A percentile compares a stretch with the other conserved stretches of the same genome.
These are phyloP conservation scores for Noccaea bulbosa DNA, from an alignment of 345 rosid species.

Conservation along the genomic window DNA sequence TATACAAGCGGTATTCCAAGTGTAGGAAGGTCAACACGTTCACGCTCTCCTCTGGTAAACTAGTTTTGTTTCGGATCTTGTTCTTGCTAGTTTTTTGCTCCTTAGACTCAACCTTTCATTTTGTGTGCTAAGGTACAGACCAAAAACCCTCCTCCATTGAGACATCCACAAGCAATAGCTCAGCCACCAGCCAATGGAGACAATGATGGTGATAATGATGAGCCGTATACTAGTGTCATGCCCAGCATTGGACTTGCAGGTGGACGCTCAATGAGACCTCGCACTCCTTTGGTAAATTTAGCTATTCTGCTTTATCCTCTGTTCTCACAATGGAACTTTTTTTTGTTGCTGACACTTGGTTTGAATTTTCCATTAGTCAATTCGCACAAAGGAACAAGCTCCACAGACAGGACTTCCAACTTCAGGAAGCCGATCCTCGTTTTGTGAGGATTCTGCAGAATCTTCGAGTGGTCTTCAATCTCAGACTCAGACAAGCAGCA, in stretches of 20 bases:
- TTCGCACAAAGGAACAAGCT: slow-evolving; percentile 60
- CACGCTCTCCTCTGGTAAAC: slow-evolving; percentile 53
- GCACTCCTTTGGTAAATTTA: slow-evolving; percentile 55
- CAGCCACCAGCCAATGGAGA: slow-evolving; percentile 44
- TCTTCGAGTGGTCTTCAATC: slow-evolving; percentile 46
- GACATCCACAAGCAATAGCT: slow-evolving; percentile 35
- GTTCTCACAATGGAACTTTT: not conserved
- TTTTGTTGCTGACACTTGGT: slow-evolving; percentile 16
- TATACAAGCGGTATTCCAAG: slow-evolving; percentile 45
- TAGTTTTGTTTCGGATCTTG: slow-evolving; percentile 14
- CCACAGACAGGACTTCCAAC: slow-evolving; percentile 52
- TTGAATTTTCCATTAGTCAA: slow-evolving; percentile 54
- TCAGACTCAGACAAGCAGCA: slow-evolving; percentile 40
- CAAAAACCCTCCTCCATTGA: slow-evolving; percentile 46
- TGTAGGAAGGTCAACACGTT: slow-evolving; percentile 45
- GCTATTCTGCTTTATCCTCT: slow-evolving; percentile 10
- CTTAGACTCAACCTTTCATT: slow-evolving; percentile 14
- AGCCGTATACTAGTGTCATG: slow-evolving; percentile 40
- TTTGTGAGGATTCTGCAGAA: slow-evolving; percentile 44
- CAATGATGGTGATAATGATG: slow-evolving; percentile 46
- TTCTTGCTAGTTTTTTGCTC: slow-evolving; percentile 1
- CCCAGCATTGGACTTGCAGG: slow-evolving; percentile 58
- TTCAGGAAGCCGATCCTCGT: slow-evolving; percentile 46
- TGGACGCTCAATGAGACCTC: slow-evolving; percentile 53
- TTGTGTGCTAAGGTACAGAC: slow-evolving; percentile 34